Base-by-base conservation (phyloP, 2,329 filamentous ascomycete genomes). In the Penicillium freii region DNA sequence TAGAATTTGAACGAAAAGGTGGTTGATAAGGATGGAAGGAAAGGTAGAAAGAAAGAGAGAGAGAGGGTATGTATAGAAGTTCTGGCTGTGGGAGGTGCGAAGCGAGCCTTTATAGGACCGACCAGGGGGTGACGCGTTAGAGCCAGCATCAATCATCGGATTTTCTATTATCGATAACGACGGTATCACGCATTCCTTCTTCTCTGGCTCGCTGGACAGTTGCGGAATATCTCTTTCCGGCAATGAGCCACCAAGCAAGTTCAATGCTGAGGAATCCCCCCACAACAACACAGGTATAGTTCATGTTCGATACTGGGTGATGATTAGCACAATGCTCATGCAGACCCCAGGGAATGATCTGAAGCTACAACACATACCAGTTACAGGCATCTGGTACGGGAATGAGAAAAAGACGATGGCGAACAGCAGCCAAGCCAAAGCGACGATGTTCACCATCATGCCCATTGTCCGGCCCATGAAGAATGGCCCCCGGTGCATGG, bases 351-450 rank as follows among this genome's bases (percentile, higher is more conserved):
- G 13, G 1, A 25, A 19, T 23, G 0, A 27, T 60, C 57, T 1
- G 63, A n/a, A 3, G 17, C 19, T 6, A 6, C 8, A 33, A 5
- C 8, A 60, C 62, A 21, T 54, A 67, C 63, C 53, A 13, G 66
- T 72, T 10, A 72, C 73, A 17, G 76, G 75, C 67, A 71, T 74
- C 21, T 69, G 65, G 19, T 71, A 72, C 0, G 75, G 76, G 52
- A 78, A 78, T n/a, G 73, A 76, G 66, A 79, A 81, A 68, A 82
- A 79, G 50, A 82, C 61, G 48, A 82, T 71, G 0, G 80, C 81
- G 60, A 83, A 81, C 3, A 75, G 34, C 1, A 80, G 77, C 79
- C 80, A 83, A 4, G 69, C 56, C 5, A 81, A 71, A 0, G 80
- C 69, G 4, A 82, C 70, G 9, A 74, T 67, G 53, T 82, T 81